phyloP scores from a whole-genome alignment of 2,329 filamentous ascomycete genomes.

The Massarina eburnea region DNA sequence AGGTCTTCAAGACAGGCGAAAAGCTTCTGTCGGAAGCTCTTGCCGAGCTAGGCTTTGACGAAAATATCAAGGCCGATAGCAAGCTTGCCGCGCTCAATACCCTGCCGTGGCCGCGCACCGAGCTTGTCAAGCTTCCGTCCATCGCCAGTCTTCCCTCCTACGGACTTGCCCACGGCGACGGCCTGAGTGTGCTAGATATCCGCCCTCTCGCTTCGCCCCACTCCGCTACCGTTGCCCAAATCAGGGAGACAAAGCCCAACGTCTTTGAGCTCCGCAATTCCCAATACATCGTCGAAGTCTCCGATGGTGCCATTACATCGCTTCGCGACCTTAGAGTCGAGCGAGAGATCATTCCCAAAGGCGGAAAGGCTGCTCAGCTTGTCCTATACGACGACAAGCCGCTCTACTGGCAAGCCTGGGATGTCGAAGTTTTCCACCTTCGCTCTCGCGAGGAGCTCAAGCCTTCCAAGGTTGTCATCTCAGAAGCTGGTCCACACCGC shows the following conservation, averaged over 20 bases:
- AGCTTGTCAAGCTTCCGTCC: constrained; percentile 66
- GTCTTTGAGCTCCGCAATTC: constrained; percentile 80
- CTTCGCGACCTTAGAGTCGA: constrained; percentile 73
- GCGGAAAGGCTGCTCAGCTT: constrained; percentile 80
- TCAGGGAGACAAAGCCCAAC: constrained; percentile 57
- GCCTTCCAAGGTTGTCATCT: constrained; percentile 68
- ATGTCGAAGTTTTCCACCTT: constrained; percentile 95
- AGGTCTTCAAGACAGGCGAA: constrained; percentile 77
- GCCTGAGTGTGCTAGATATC: constrained; percentile 47
- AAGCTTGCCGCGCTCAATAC: constrained; percentile 74
- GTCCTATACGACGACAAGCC: constrained; percentile 98
- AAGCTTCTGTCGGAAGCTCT: constrained; percentile 71
- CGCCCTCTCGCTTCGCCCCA: constrained; percentile 28
- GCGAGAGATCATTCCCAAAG: constrained; percentile 74
- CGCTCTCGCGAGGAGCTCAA: constrained; percentile 78
- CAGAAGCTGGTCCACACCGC: constrained; percentile 70
- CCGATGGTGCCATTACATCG: constrained; percentile 78
- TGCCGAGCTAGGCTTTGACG: constrained; percentile 64
- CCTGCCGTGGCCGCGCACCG: constrained; percentile 78
- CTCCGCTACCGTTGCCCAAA: constrained; percentile 42
- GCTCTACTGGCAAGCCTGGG: constrained; percentile 96
- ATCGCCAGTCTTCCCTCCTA: constrained; percentile 30
- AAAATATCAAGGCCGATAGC: constrained; percentile 47
- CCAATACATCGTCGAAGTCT: constrained; percentile 71
- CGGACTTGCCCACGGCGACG: constrained; percentile 49